Conservation (phyloP, 2,329 filamentous ascomycete genomes). For the Colletotrichum spaethianum region DNA sequence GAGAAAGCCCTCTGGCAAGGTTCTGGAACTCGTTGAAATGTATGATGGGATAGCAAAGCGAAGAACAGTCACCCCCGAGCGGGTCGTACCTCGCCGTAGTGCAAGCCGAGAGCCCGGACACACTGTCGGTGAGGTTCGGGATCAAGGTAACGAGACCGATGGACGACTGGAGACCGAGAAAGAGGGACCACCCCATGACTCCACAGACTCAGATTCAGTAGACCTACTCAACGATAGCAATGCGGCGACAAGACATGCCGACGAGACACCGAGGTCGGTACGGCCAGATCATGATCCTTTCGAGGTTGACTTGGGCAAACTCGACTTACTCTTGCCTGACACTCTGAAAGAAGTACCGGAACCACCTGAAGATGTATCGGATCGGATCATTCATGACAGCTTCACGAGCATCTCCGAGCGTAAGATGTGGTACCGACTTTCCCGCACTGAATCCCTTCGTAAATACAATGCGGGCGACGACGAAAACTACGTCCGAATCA, state of each 20-base stretch:
- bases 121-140: not conserved
- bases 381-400: conserved; percentile 64
- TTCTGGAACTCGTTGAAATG: conserved; percentile 65
- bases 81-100: conserved; percentile 12
- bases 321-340: conserved; percentile 53
- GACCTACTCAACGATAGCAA: not conserved
- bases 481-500: conserved; percentile 71
- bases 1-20: conserved; percentile 51
- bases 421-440: conserved; percentile 76
- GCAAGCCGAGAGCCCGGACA: conserved; percentile 18
- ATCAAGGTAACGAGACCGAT: not conserved
- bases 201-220: not conserved
- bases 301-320: conserved; percentile 50
- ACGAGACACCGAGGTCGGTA: conserved; percentile 15
- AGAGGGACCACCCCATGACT: not conserved
- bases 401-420: conserved; percentile 71
- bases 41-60: conserved; percentile 61
- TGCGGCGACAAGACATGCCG: conserved; percentile 1
- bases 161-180: not conserved
- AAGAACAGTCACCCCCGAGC: conserved; percentile 21
- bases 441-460: conserved; percentile 71
- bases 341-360: conserved; percentile 35
- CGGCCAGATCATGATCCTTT: conserved; percentile 37
- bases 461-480: conserved; percentile 71
- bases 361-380: conserved; percentile 55